phyloP scores from a whole-genome alignment of 805 yeast species.

The Metschnikowia reukaufii region DNA sequence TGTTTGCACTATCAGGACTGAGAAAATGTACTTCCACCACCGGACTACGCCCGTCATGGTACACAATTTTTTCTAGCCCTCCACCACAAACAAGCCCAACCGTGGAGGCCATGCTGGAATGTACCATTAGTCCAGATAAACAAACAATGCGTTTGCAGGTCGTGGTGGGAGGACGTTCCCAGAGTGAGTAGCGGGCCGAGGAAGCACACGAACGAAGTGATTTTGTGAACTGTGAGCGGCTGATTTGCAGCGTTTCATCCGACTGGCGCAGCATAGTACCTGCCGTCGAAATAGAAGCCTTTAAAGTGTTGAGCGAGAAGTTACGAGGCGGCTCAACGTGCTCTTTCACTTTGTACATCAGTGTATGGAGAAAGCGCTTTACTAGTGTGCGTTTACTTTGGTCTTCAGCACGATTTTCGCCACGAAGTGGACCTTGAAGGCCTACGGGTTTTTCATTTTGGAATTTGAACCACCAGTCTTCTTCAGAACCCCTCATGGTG shows the following conservation, averaged over 20 bases:
- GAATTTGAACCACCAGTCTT: constrained; percentile 15
- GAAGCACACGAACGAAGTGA: constrained; percentile 9
- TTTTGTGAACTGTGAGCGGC: constrained; percentile 7
- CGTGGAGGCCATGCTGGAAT: constrained; percentile 49
- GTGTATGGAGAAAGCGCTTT: constrained; percentile 14
- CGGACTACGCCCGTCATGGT: constrained; percentile 21
- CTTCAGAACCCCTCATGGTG: constrained; percentile 11
- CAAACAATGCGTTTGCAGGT: constrained; percentile 27
- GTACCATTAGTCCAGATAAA: constrained; percentile 39
- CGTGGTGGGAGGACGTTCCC: constrained; percentile 3
- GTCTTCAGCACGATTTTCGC: constrained; percentile 4
- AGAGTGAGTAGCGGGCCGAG: constrained; percentile 7
- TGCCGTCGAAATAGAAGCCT: not conserved
- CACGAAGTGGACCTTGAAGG: not conserved
- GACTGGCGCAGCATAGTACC: not conserved
- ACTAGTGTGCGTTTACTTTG: constrained; percentile 15
- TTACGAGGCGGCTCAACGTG: constrained; percentile 8
- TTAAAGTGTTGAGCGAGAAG: constrained; percentile 2
- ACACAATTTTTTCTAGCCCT: constrained; percentile 54
- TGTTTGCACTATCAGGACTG: constrained; percentile 51
- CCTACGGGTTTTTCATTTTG: constrained; percentile 6
- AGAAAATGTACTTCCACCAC: constrained; percentile 51
- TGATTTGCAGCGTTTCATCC: constrained; percentile 3
- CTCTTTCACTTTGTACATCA: constrained; percentile 16
- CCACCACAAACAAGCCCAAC: constrained; percentile 66